Evolutionary conservation across 2,329 filamentous ascomycete species (phyloP).

Genomic region (Calonectria montana): DNA sequence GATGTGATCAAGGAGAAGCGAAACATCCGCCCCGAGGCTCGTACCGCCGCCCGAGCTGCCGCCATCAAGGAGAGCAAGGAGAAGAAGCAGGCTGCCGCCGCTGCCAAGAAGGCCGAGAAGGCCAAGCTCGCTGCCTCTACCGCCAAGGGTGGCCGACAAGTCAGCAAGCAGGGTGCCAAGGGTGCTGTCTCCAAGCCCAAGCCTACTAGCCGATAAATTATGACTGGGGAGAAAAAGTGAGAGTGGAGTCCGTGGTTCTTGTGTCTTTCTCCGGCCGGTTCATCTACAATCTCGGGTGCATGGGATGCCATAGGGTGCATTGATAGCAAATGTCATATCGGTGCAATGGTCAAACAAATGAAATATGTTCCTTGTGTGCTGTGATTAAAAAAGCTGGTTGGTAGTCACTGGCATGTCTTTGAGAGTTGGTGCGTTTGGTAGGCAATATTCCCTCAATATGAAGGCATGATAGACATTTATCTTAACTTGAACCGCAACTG

Average conservation of each 20-base stretch:
- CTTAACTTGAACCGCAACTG: neutral
- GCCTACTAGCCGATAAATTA: conserved; percentile 79
- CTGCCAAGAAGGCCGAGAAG: conserved; percentile 99
- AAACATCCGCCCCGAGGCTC: conserved; percentile 92
- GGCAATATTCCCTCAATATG: conserved; percentile 27
- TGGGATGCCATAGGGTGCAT: conserved; percentile 56
- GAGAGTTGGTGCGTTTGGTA: conserved; percentile 21
- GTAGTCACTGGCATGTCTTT: conserved; percentile 5
- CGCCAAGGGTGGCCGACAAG: conserved; percentile 83
- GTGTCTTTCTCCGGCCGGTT: conserved; percentile 56
- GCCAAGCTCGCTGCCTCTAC: conserved; percentile 85
- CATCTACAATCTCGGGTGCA: conserved; percentile 56
- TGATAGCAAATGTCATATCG: conserved; percentile 53
- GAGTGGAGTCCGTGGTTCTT: conserved; percentile 55
- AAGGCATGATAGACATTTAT: conserved; percentile 8
- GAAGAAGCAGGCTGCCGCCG: conserved; percentile 90
- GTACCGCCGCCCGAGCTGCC: conserved; percentile 85
- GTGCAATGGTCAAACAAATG: conserved; percentile 48
- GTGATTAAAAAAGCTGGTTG: conserved; percentile 31
- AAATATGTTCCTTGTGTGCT: conserved; percentile 28
- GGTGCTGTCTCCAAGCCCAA: conserved; percentile 87
- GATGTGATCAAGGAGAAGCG: conserved; percentile 99
- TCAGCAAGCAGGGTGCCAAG: conserved; percentile 98
- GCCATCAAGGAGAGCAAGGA: conserved; percentile 99
- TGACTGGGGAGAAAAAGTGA: conserved; percentile 41